Base-by-base conservation (phyloP, 768 basidiomycete genomes). In the Kwoniella dejecticola region DNA sequence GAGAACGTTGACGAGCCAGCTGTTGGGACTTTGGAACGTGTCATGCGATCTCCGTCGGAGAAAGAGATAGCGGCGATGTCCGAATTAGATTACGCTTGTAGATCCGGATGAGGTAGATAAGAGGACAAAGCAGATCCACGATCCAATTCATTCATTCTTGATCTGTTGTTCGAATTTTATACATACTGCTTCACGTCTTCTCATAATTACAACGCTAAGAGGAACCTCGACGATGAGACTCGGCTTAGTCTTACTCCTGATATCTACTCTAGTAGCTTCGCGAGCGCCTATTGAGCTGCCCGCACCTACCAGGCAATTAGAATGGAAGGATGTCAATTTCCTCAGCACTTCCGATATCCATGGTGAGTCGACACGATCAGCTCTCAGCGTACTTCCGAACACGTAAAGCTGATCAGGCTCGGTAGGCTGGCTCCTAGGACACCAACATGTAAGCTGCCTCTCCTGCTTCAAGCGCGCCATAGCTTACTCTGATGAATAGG, bases 291-390 rank as follows among this genome's bases (percentile, higher is more conserved):
- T 58, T 13, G 33, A 52, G 15, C 40, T 65, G 26, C 70, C 73
- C 7, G 29, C 29, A 13, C 91, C 91, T 2, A 83, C 84, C 56
- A 81, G 87, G 23, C 83, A 85, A 24, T 82, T 95, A 13, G 84
- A 85, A 52, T 93, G 91, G 92, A 86, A 88, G n/a, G 90, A 93
- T 70, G 83, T 94, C 73, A 94, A 94, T 73, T 84, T 93, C 69
- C 83, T 93, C 46, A 86, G 88, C 69, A 93, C 90, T 2, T 93
- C 92, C 0, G 91, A 93, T 76, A 89, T 85, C 38, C 87, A 89
- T 79, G 85, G 80, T 79, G 46, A 54, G 79, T 64, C 10, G 6
- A 19, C 5, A n/a, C 41, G 19, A 42, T 38, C 17, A 8, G 36
- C 36, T 17, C 8, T 8, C 36, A 17, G 17, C 17, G 17, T 17